Percentiles rank a stretch among this genome's conserved stretches.
phyloP scores from a whole-genome alignment of 73 alveolate genomes.

The Paraurostyla sp. region DNA sequence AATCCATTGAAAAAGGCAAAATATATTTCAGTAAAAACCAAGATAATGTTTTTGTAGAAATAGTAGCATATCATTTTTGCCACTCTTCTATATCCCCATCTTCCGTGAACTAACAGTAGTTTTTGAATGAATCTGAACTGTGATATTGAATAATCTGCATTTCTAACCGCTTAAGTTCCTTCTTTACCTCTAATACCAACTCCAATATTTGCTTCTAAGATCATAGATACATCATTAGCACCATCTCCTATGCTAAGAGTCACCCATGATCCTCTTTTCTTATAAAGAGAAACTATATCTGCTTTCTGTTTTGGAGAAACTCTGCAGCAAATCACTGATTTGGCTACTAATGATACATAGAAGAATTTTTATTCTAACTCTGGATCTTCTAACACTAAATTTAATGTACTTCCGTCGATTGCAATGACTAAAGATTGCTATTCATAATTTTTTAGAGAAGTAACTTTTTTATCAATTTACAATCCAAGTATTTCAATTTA shows the following conservation, averaged over 20 bases:
- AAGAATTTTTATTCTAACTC: constrained; percentile 51
- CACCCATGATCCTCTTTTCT: constrained; percentile 87
- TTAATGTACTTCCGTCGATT: constrained; percentile 78
- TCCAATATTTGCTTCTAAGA: constrained; percentile 92
- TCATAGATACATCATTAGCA: constrained; percentile 86
- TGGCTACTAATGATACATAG: constrained; percentile 26
- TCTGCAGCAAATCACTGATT: constrained; percentile 88
- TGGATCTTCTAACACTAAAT: constrained; percentile 63
- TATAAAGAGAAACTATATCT: constrained; percentile 93
- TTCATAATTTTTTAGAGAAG: constrained; percentile 1
- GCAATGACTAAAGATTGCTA: constrained; percentile 66
- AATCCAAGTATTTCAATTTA: neutral
- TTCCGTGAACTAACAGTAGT: constrained; percentile 94
- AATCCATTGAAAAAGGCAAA: constrained; percentile 93
- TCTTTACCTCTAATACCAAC: constrained; percentile 98
- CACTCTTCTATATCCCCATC: constrained; percentile 96
- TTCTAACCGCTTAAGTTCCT: constrained; percentile 97
- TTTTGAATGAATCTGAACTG: constrained; percentile 93
- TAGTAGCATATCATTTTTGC: constrained; percentile 95
- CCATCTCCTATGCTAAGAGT: constrained; percentile 87
- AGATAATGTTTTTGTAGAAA: constrained; percentile 95
- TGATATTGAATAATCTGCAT: constrained; percentile 95
- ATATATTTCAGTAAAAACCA: constrained; percentile 93
- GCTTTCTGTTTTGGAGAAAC: constrained; percentile 94
- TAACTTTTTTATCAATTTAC: constrained; percentile 17